Evolutionary conservation across 345 rosid species (phyloP), one percentile per base, ranked within the genome.

Genomic region (Aegle marmelos): DNA sequence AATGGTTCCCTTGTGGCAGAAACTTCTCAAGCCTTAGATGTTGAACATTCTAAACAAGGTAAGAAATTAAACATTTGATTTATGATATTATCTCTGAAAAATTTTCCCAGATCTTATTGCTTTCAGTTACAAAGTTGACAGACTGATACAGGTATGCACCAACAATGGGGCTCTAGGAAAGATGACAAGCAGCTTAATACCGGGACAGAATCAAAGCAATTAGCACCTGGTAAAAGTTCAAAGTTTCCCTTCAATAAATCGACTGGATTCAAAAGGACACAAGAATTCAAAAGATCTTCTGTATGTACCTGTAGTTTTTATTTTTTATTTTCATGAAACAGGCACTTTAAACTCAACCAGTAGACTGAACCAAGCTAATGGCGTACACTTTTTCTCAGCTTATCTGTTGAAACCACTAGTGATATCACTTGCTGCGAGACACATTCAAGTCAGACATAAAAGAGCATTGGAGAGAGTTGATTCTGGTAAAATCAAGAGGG

Each of bases 1-100:
- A 28, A 22, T 54, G 66, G 39, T 7, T 65, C 22, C 0, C 53
- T 62, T 70, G 71, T 50, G n/a, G 36, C 54, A 19, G 53, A 63
- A 50, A 27, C 59, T 67, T 59, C 58, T 69, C 84, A 64, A 37
- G 41, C 74, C 45, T 65, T 68, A 39, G 60, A 76, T 17, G 34
- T 37, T 11, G 60, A 37, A 54, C 50, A 78, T 28, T 33, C 9
- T 67, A 78, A 69, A 76, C 54, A 70, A 81, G 88, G 88, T 87
- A 79, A 73, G 65, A 45, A 67, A 53, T 53, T 53, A 39, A 39
- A 9, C 45, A 39, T 9, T 39, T n/a, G n/a, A n/a, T n/a, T n/a
- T n/a, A n/a, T n/a, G n/a, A n/a, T n/a, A n/a, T n/a, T n/a, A n/a
- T n/a, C 24, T n/a, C 13, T 7, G 4, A 39, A 74, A 10, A 5